These are phyloP conservation scores for Oryza meyeriana DNA, from an alignment of 176 grass and related monocot species.

Conservation along the genomic window DNA sequence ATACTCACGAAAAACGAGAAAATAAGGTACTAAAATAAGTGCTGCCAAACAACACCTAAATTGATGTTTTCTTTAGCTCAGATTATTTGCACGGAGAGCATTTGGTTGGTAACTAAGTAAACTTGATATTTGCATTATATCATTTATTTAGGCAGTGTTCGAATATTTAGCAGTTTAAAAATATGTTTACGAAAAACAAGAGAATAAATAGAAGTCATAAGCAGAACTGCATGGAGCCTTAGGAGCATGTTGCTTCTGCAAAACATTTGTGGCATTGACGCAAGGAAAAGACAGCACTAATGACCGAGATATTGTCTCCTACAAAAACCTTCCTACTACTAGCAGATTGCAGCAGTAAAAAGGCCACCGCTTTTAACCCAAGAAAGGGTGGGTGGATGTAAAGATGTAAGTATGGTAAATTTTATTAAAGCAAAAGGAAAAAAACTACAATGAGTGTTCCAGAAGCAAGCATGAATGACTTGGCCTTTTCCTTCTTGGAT, in stretches of 20 bases:
- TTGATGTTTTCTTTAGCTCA: too few species aligned
- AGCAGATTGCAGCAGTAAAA: background rate
- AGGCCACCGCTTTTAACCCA: background rate
- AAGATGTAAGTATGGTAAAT: conserved; percentile 21
- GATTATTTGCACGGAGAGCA: too few species aligned
- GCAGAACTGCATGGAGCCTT: too few species aligned
- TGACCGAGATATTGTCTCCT: background rate
- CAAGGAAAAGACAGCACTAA: background rate
- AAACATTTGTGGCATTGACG: background rate
- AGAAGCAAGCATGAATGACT: conserved; percentile 38
- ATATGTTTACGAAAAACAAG: too few species aligned
- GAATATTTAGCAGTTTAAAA: too few species aligned
- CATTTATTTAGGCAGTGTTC: too few species aligned
- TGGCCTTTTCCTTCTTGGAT: conserved; percentile 20
- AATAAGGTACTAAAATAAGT: too few species aligned
- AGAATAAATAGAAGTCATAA: too few species aligned
- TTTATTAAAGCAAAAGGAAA: conserved; percentile 23
- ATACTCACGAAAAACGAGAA: too few species aligned
- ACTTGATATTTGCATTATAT: too few species aligned
- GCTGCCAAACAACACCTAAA: too few species aligned
- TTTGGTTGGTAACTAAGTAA: too few species aligned
- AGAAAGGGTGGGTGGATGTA: conserved; percentile 22
- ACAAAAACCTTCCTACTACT: background rate
- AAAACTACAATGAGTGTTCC: conserved; percentile 15
- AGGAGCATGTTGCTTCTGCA: background rate